Evolutionary conservation across 169 alveolate species (phyloP).

Genomic region (Perkinsus chesapeaki): DNA sequence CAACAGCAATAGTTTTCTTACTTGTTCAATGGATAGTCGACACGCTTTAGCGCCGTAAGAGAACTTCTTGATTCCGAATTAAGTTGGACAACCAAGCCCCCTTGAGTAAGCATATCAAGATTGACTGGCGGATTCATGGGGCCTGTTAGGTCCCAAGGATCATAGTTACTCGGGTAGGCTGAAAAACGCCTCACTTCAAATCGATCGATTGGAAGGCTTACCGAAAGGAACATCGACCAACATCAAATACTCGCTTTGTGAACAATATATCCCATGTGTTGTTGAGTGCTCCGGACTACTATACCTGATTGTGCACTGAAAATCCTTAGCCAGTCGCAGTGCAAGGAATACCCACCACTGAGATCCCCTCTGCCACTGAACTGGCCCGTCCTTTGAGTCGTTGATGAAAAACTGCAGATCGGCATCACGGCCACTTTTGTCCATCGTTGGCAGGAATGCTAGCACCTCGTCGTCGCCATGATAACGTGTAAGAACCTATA

Average conservation of each 20-base stretch:
- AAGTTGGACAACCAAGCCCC: neutral
- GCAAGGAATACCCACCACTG: neutral
- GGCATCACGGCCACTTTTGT: neutral
- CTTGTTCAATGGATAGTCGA: neutral
- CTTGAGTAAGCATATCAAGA: neutral
- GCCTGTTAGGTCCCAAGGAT: neutral
- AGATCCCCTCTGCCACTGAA: neutral
- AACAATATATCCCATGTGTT: neutral
- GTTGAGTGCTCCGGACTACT: neutral
- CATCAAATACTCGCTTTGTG: neutral
- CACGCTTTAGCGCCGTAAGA: neutral
- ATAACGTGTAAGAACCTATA: neutral
- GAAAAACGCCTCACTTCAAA: neutral
- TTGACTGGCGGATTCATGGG: neutral
- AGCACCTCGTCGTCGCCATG: neutral
- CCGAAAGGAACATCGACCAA: neutral
- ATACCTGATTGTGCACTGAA: neutral
- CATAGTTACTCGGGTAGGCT: neutral
- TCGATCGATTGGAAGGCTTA: neutral
- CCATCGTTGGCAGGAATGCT: neutral
- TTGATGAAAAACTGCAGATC: neutral
- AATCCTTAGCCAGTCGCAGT: neutral
- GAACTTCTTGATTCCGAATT: neutral
- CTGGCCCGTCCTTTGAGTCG: neutral
- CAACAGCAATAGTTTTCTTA: too few species aligned